These are phyloP conservation scores for Aspergillus kassunensis DNA, from an alignment of 495 filamentous ascomycete genomes.

Conservation along the genomic window DNA sequence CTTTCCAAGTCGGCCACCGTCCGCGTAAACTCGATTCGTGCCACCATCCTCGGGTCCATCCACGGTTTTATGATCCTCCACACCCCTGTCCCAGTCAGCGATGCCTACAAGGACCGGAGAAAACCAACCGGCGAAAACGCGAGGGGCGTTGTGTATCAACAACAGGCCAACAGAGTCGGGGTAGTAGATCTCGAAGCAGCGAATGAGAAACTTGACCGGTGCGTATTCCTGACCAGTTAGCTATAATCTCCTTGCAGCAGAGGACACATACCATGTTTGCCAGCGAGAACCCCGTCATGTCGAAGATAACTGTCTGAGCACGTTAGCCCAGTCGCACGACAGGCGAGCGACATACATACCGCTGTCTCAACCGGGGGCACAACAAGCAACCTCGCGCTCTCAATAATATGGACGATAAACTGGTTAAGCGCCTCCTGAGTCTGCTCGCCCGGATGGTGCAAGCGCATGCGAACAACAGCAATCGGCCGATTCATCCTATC, in stretches of 20 bases:
- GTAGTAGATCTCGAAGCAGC: slow-evolving; percentile 93
- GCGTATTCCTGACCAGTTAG: slow-evolving; percentile 64
- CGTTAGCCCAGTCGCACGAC: neutral
- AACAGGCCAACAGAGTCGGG: slow-evolving; percentile 80
- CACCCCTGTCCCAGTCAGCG: slow-evolving; percentile 44
- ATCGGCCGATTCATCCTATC: slow-evolving; percentile 78
- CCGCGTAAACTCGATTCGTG: slow-evolving; percentile 86
- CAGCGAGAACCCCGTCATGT: slow-evolving; percentile 72
- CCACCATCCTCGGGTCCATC: slow-evolving; percentile 87
- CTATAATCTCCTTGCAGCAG: neutral
- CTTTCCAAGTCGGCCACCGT: slow-evolving; percentile 66
- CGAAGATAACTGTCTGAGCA: slow-evolving; percentile 69
- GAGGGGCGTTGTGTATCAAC: slow-evolving; percentile 86
- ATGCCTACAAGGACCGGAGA: neutral
- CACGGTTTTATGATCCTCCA: slow-evolving; percentile 85
- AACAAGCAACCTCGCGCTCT: slow-evolving; percentile 73
- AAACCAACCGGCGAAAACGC: slow-evolving; percentile 73
- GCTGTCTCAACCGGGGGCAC: slow-evolving; percentile 73
- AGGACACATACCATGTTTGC: slow-evolving; percentile 75
- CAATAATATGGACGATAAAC: slow-evolving; percentile 84
- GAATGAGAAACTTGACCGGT: slow-evolving; percentile 92
- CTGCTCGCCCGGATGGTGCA: slow-evolving; percentile 79
- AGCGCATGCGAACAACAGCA: slow-evolving; percentile 68
- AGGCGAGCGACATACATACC: slow-evolving; percentile 45
- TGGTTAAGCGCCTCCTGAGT: slow-evolving; percentile 69